phyloP scores from a whole-genome alignment of 306 rosid genomes.

The Amphicarpaea edgeworthii region DNA sequence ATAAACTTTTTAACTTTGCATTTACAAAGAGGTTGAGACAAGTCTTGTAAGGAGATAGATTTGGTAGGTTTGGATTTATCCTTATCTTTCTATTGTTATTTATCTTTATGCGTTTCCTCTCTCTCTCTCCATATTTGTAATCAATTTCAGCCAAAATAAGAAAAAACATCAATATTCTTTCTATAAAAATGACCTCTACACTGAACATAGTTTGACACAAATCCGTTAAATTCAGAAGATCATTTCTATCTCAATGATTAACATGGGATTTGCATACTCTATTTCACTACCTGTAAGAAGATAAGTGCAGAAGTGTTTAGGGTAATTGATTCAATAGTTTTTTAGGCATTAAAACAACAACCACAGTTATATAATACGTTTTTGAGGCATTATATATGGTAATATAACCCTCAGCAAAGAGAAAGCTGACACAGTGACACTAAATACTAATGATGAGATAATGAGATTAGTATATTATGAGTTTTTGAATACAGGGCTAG shows the following conservation, averaged over 20 bases:
- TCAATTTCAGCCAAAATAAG: not conserved
- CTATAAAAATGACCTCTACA: not conserved
- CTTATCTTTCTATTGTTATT: not conserved
- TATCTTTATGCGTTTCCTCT: not conserved
- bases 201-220: not conserved
- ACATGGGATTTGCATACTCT: constrained; percentile 7
- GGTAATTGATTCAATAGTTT: not conserved
- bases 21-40: not conserved
- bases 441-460: constrained; percentile 14
- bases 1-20: constrained; percentile 9
- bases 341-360: constrained; percentile 13
- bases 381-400: not conserved
- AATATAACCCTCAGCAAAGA: constrained; percentile 6
- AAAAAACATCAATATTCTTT: not conserved
- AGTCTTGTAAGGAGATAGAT: too few species aligned
- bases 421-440: constrained; percentile 2
- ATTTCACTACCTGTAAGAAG: not conserved
- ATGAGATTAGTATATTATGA: not conserved
- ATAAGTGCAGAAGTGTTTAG: too few species aligned
- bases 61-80: too few species aligned
- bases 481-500: not conserved
- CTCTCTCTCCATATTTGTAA: not conserved
- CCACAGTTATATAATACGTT: constrained; percentile 12
- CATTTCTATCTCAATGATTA: constrained; percentile 10
- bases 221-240: constrained; percentile 9